These are phyloP conservation scores for Leccinum imitatum DNA, from an alignment of 768 basidiomycete genomes.

Conservation along the genomic window DNA sequence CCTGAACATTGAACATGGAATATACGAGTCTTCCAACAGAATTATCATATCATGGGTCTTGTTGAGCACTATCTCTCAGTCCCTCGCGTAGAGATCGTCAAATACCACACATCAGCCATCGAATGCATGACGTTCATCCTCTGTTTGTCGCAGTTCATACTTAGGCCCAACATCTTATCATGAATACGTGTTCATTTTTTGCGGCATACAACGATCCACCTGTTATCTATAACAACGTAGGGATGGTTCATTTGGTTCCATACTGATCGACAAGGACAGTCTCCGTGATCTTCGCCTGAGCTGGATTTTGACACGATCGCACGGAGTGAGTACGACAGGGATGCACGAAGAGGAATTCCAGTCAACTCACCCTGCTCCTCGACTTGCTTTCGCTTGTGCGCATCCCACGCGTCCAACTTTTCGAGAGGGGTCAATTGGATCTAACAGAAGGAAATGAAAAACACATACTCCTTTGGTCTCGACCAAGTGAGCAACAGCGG, in stretches of 20 bases:
- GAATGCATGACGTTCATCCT: neutral
- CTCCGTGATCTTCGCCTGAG: neutral
- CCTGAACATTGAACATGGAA: neutral
- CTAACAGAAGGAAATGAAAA: neutral
- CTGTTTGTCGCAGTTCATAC: neutral
- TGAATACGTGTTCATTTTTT: neutral
- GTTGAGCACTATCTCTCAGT: no score
- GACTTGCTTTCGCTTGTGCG: neutral
- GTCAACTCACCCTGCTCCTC: slow-evolving; percentile 1
- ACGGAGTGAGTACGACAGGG: neutral
- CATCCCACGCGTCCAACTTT: slow-evolving; percentile 9
- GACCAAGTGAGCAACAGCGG: slow-evolving; percentile 2
- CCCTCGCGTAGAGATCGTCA: neutral
- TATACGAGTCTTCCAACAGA: neutral
- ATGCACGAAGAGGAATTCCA: neutral
- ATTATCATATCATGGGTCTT: neutral
- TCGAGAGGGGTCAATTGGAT: neutral
- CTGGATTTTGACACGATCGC: neutral
- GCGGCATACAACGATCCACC: neutral
- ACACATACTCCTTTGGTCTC: slow-evolving; percentile 24
- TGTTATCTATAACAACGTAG: neutral
- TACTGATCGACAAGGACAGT: neutral
- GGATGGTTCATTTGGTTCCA: neutral
- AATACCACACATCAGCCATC: neutral
- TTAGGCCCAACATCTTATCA: neutral